phyloP scores from a whole-genome alignment of 257 asterid species.

The Knoxia roxburghii region DNA sequence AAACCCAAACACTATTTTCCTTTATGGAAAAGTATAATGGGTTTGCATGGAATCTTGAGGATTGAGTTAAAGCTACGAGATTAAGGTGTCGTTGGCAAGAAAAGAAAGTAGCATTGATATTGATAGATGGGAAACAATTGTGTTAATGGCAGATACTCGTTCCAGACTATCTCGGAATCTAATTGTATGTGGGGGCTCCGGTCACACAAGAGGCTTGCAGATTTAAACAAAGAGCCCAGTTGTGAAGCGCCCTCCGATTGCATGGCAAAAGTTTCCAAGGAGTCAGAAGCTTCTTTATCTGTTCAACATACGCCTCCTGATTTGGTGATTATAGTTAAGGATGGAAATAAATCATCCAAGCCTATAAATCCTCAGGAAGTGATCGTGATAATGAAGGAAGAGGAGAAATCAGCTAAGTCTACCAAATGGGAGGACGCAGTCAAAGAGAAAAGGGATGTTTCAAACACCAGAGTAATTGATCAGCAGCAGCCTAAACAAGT shows the following conservation, averaged over 20 bases:
- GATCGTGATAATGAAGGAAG: constrained; percentile 21
- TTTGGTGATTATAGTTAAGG: constrained; percentile 25
- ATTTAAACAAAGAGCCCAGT: constrained; percentile 7
- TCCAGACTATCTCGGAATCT: constrained; percentile 21
- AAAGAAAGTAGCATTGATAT: neutral
- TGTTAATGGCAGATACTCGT: constrained; percentile 17
- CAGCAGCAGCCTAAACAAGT: neutral
- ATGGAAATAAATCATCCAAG: constrained; percentile 11
- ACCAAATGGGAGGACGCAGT: constrained; percentile 28
- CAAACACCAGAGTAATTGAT: neutral
- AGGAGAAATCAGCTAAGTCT: constrained; percentile 12
- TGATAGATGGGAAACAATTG: constrained; percentile 32
- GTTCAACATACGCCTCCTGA: constrained; percentile 38
- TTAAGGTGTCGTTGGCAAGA: neutral
- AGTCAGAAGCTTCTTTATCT: constrained; percentile 11
- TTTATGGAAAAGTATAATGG: constrained; percentile 3
- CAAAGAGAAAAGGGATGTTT: constrained; percentile 2
- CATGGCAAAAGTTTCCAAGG: constrained; percentile 9
- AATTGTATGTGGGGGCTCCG: constrained; percentile 19
- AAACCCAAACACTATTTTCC: neutral
- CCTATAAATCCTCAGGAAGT: constrained; percentile 15
- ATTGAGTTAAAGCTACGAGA: constrained; percentile 6
- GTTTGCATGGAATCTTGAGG: constrained; percentile 5
- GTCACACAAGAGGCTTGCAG: constrained; percentile 10
- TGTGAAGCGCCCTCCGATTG: neutral